These are phyloP conservation scores for Mycena haematopus DNA, from an alignment of 768 basidiomycete species.

Conservation along the genomic window DNA sequence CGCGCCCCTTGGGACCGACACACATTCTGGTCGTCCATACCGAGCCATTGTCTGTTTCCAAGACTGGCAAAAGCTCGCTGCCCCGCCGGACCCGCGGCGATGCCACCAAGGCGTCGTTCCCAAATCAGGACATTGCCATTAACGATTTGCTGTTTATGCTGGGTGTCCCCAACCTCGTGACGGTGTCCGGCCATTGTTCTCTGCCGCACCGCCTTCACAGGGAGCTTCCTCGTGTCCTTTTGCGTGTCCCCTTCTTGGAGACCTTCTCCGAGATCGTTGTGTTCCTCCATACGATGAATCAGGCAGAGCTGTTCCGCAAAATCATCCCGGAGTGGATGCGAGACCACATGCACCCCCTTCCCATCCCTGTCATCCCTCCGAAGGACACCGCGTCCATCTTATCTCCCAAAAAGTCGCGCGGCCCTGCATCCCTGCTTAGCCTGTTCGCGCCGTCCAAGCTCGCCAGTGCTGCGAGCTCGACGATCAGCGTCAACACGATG, in stretches of 20 bases:
- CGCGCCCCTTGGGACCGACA: conserved; percentile 43
- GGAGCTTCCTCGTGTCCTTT: conserved; percentile 41
- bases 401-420: conserved; percentile 5
- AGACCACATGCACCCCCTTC: conserved; percentile 44
- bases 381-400: conserved; percentile 19
- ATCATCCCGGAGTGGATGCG: conserved; percentile 47
- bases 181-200: conserved; percentile 5
- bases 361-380: background rate
- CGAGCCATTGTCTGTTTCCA: conserved; percentile 20
- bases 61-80: conserved; percentile 8
- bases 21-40: conserved; percentile 42
- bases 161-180: conserved; percentile 43
- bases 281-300: conserved; percentile 47
- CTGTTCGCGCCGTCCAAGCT: conserved; percentile 6
- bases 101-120: conserved; percentile 21
- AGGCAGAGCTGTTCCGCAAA: conserved; percentile 43
- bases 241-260: conserved; percentile 42
- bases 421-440: conserved; percentile 12
- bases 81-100: conserved; percentile 3
- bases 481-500: conserved; percentile 19
- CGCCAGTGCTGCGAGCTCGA: conserved; percentile 26
- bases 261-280: conserved; percentile 44
- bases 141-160: conserved; percentile 47
- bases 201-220: conserved; percentile 43
- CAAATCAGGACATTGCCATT: conserved; percentile 41